A percentile compares a stretch with the other conserved stretches of the same genome.
These are phyloP conservation scores for Syzygium aromaticum DNA, from an alignment of 345 rosid species.

Conservation along the genomic window DNA sequence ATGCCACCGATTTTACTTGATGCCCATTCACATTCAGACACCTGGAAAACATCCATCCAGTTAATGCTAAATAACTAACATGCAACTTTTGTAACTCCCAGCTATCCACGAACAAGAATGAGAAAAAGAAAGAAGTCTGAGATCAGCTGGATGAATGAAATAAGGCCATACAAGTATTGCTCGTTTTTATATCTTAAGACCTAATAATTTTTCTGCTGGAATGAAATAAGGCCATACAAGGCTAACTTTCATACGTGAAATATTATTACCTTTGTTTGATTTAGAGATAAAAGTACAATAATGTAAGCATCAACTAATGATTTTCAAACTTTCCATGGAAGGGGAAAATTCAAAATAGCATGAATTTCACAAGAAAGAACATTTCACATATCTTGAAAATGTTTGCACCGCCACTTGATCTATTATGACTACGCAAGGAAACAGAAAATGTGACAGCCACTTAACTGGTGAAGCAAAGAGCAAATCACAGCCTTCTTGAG, in stretches of 20 bases:
- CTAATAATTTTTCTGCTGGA: not conserved
- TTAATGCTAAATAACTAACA: not conserved
- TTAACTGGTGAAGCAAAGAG: not conserved
- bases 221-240: not conserved
- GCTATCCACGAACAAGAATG: not conserved
- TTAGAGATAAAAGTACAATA: not conserved
- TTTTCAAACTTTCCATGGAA: not conserved
- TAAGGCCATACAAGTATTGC: not conserved
- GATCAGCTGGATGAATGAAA: not conserved
- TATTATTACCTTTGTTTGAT: not conserved
- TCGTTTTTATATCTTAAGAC: not conserved
- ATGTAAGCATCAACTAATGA: not conserved
- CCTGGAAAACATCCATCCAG: constrained; percentile 24
- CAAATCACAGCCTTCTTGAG: not conserved
- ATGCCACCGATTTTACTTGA: constrained; percentile 59
- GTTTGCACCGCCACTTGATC: not conserved
- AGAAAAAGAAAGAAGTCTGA: not conserved
- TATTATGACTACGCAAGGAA: not conserved
- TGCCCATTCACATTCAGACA: constrained; percentile 64
- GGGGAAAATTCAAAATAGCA: not conserved
- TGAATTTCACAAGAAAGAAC: not conserved
- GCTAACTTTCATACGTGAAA: not conserved
- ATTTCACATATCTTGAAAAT: not conserved
- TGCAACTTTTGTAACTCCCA: not conserved
- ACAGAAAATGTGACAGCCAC: not conserved